Percentiles rank a stretch among this genome's conserved stretches.
Conservation (phyloP, 2,329 filamentous ascomycete species). For the Aspergillus carbonarius region DNA sequence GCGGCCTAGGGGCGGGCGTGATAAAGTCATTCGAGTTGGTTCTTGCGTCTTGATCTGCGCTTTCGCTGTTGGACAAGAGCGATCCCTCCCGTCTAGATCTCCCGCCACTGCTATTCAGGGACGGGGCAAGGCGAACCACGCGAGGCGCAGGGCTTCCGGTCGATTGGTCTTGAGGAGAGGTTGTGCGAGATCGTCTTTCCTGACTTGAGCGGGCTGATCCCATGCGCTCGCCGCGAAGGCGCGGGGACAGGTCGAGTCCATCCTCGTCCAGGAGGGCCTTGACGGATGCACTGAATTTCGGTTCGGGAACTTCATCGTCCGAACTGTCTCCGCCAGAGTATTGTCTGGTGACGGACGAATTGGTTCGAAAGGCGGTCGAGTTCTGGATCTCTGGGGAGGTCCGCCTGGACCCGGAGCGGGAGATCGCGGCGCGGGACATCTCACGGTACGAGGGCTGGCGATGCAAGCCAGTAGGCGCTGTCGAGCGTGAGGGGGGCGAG, state of each 20-base stretch:
- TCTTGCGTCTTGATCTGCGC: constrained; percentile 26
- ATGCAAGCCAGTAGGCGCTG: constrained; percentile 34
- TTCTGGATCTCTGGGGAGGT: constrained; percentile 31
- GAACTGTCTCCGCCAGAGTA: constrained; percentile 74
- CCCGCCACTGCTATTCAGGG: constrained; percentile 25
- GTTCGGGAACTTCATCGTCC: constrained; percentile 87
- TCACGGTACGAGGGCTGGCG: constrained; percentile 37
- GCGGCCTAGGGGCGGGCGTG: constrained; percentile 47
- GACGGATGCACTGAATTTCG: constrained; percentile 88
- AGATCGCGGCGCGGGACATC: constrained; percentile 38
- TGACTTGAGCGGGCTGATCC: constrained; percentile 29
- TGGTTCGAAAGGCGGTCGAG: constrained; percentile 17
- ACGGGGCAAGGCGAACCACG: constrained; percentile 40
- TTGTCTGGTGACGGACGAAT: constrained; percentile 26
- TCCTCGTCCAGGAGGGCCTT: constrained; percentile 71
- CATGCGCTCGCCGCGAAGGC: constrained; percentile 31
- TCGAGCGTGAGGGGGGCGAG: constrained; percentile 40
- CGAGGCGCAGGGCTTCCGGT: constrained; percentile 45
- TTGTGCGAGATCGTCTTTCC: constrained; percentile 35
- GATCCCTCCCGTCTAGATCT: constrained; percentile 40
- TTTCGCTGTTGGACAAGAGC: constrained; percentile 38
- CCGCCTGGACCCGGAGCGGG: constrained; percentile 35
- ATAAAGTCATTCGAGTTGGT: constrained; percentile 40
- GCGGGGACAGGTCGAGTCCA: constrained; percentile 51
- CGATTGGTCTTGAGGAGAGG: constrained; percentile 38